phyloP scores from a whole-genome alignment of 495 filamentous ascomycete genomes.

The Schizothecium vesticola region DNA sequence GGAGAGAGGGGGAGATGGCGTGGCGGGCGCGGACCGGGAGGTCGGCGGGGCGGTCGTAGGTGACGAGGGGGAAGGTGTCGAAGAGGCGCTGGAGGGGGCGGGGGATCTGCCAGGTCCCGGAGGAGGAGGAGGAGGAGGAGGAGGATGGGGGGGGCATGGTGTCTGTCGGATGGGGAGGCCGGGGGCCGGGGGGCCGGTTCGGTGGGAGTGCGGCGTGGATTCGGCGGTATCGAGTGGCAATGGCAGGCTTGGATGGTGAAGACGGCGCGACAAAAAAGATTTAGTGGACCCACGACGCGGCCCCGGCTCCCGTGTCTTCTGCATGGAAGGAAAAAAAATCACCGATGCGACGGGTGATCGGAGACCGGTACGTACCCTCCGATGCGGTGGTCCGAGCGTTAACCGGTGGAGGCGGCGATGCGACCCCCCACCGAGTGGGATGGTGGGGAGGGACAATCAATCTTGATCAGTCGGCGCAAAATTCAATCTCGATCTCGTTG shows the following conservation, averaged over 20 bases:
- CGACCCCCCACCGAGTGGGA: not conserved
- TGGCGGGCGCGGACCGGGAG: constrained; percentile 61
- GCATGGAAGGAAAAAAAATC: constrained; percentile 12
- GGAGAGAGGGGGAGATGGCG: constrained; percentile 42
- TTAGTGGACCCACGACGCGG: not conserved
- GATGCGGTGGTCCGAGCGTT: not conserved
- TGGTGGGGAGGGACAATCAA: not conserved
- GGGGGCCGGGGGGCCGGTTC: not conserved
- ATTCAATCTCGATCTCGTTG: not conserved
- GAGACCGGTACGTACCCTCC: constrained; percentile 3
- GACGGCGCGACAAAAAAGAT: not conserved
- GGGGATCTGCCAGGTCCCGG: constrained; percentile 50
- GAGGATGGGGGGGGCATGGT: not conserved
- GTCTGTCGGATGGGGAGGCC: not conserved
- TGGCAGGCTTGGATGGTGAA: not conserved
- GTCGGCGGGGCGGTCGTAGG: constrained; percentile 64
- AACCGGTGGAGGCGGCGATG: not conserved
- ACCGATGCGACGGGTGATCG: constrained; percentile 5
- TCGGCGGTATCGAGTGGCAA: not conserved
- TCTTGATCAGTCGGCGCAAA: not conserved
- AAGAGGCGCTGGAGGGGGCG: constrained; percentile 75
- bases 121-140: no score
- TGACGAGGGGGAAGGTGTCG: constrained; percentile 70
- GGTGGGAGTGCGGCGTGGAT: not conserved
- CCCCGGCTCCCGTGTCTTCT: constrained; percentile 2